These are phyloP conservation scores for Endothia cerciana DNA, from an alignment of 2,329 filamentous ascomycete genomes.

Conservation along the genomic window DNA sequence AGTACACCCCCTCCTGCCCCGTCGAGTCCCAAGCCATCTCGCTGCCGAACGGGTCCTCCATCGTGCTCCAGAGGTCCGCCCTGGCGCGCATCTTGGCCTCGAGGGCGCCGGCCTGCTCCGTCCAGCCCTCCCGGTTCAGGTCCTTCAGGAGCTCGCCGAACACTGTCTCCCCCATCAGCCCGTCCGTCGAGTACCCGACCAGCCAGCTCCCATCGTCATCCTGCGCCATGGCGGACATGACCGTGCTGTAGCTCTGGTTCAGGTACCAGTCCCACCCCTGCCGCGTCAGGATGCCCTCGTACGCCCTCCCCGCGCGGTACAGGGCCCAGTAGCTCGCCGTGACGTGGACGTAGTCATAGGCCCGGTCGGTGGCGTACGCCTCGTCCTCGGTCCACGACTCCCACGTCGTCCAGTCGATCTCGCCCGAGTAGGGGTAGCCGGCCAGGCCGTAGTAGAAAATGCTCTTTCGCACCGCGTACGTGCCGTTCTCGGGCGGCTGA, in stretches of 20 bases:
- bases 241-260: constrained; percentile 55
- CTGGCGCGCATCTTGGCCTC: constrained; percentile 52
- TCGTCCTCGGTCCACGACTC: constrained; percentile 53
- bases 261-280: constrained; percentile 60
- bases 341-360: constrained; percentile 64
- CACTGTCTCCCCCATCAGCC: constrained; percentile 64
- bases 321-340: constrained; percentile 60
- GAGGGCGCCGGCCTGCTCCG: constrained; percentile 43
- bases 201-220: constrained; percentile 34
- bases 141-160: constrained; percentile 57
- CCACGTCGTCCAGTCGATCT: constrained; percentile 54
- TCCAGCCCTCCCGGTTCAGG: constrained; percentile 51
- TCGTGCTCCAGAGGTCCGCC: constrained; percentile 52
- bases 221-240: constrained; percentile 43
- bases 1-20: constrained; percentile 64
- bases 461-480: constrained; percentile 56
- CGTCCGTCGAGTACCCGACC: constrained; percentile 49
- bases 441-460: constrained; percentile 58
- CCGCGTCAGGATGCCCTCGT: constrained; percentile 47
- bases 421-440: constrained; percentile 47
- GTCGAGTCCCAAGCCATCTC: constrained; percentile 68
- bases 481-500: constrained; percentile 42
- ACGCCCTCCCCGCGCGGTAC: constrained; percentile 56
- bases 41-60: constrained; percentile 59
- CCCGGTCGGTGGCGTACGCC: constrained; percentile 52